Conservation (phyloP, 116 monocot genomes). For the Zostera marina region DNA sequence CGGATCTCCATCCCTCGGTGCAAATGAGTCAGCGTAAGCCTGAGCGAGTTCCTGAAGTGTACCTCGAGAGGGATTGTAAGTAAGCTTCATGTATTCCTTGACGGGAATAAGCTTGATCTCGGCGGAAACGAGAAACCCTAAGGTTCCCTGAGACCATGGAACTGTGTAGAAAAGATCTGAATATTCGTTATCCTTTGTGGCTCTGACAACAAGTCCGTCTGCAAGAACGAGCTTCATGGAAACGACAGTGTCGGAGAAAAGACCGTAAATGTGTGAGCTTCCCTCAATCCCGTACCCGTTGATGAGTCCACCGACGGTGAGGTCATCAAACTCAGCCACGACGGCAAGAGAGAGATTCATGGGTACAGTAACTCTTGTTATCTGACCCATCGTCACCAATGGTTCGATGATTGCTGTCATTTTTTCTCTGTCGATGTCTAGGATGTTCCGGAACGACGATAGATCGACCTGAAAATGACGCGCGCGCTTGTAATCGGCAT, state of each 20-base stretch:
- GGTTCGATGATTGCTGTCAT: slow-evolving; percentile 55
- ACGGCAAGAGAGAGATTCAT: slow-evolving; percentile 61
- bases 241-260: slow-evolving; percentile 58
- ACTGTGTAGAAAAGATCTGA: slow-evolving; percentile 55
- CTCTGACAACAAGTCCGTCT: slow-evolving; percentile 47
- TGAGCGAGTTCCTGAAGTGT: slow-evolving; percentile 34
- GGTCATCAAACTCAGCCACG: slow-evolving; percentile 63
- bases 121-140: slow-evolving; percentile 45
- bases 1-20: slow-evolving; percentile 44
- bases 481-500: slow-evolving; percentile 66
- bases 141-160: slow-evolving; percentile 29
- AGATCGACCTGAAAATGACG: slow-evolving; percentile 65
- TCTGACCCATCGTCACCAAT: slow-evolving; percentile 64
- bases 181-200: slow-evolving; percentile 59
- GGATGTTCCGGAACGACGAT: slow-evolving; percentile 38
- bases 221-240: slow-evolving; percentile 55
- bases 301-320: slow-evolving; percentile 65
- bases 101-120: slow-evolving; percentile 52
- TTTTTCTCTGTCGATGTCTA: slow-evolving; percentile 41
- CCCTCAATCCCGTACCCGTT: slow-evolving; percentile 70
- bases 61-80: slow-evolving; percentile 32
- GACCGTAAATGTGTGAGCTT: slow-evolving; percentile 53
- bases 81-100: slow-evolving; percentile 56
- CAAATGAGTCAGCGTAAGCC: slow-evolving; percentile 52
- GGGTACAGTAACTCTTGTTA: slow-evolving; percentile 43